Conservation (phyloP, 2,329 filamentous ascomycete genomes). For the Venturiaceae sp. region DNA sequence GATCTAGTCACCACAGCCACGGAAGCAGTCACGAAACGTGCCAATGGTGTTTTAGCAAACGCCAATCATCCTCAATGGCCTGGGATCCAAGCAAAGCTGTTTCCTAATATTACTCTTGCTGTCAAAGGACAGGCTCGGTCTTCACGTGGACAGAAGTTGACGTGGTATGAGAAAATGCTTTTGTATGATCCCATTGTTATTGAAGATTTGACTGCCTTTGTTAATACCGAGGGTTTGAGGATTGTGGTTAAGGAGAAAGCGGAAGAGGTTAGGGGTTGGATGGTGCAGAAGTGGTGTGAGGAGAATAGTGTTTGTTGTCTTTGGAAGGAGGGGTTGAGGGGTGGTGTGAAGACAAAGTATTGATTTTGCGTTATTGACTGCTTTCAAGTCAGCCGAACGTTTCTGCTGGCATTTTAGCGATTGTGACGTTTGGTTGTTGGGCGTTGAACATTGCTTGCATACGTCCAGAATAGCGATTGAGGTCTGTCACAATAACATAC, state of each 20-base stretch:
- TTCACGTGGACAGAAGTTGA: slow-evolving; percentile 35
- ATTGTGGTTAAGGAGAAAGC: slow-evolving; percentile 35
- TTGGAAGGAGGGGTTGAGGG: slow-evolving; percentile 37
- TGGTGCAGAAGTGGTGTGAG: slow-evolving; percentile 87
- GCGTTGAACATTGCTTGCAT: no score
- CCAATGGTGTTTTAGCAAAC: background rate
- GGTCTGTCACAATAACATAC: no score
- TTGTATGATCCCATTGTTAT: slow-evolving; percentile 86
- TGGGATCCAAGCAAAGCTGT: slow-evolving; percentile 27
- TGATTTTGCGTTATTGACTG: no score
- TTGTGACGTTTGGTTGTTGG: no score
- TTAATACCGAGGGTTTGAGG: slow-evolving; percentile 45
- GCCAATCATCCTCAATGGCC: slow-evolving; percentile 20
- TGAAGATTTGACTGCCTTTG: slow-evolving; percentile 74
- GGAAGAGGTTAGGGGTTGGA: slow-evolving; percentile 32
- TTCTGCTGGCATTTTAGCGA: no score
- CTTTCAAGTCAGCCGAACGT: no score
- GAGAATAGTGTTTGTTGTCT: slow-evolving; percentile 76
- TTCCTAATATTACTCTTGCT: slow-evolving; percentile 36
- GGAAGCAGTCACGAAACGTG: background rate
- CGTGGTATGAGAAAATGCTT: slow-evolving; percentile 88
- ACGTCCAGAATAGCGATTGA: no score
- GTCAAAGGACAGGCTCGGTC: slow-evolving; percentile 34
- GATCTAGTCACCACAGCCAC: background rate
- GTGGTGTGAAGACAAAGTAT: slow-evolving; percentile 6